Evolutionary conservation across 371 early-diverging fungal genomes (phyloP).

Genomic region (Mucor circinelloides): DNA sequence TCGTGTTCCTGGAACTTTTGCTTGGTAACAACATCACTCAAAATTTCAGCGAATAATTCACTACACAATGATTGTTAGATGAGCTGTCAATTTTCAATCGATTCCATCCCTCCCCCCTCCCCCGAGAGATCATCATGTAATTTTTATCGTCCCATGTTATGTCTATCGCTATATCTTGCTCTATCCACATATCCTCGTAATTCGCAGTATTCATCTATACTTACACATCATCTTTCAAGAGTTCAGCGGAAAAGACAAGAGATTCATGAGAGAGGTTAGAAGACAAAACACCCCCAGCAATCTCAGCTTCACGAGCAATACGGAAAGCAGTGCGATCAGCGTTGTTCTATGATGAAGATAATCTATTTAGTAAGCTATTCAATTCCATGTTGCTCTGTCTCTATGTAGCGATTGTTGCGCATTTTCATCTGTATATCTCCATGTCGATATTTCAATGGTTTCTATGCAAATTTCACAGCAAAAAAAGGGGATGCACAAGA

Average conservation of each 20-base stretch:
- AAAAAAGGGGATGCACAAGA: not conserved
- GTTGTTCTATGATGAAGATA: constrained; percentile 60
- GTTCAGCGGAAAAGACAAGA: constrained; percentile 84
- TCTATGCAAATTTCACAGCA: not conserved
- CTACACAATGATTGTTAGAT: constrained; percentile 40
- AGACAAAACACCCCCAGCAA: constrained; percentile 87
- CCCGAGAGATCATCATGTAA: not conserved
- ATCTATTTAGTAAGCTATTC: not conserved
- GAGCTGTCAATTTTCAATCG: not conserved
- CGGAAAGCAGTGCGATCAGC: constrained; percentile 86
- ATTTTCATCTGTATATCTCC: not conserved
- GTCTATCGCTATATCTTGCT: too few relatives aligned
- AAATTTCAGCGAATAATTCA: constrained; percentile 85
- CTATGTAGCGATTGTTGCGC: not conserved
- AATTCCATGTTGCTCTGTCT: not conserved
- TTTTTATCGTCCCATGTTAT: not conserved
- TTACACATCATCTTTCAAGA: constrained; percentile 91
- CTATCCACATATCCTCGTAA: not conserved
- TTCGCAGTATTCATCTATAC: constrained; percentile 26
- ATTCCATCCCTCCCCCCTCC: not conserved
- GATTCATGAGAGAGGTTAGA: constrained; percentile 83
- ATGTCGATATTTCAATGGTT: not conserved
- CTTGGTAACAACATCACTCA: constrained; percentile 77
- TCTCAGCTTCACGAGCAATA: constrained; percentile 89
- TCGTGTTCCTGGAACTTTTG: constrained; percentile 88